A percentile compares a stretch with the other conserved stretches of the same genome.
phyloP scores from a whole-genome alignment of 2,329 filamentous ascomycete genomes.

The Metarhizium guizhouense region DNA sequence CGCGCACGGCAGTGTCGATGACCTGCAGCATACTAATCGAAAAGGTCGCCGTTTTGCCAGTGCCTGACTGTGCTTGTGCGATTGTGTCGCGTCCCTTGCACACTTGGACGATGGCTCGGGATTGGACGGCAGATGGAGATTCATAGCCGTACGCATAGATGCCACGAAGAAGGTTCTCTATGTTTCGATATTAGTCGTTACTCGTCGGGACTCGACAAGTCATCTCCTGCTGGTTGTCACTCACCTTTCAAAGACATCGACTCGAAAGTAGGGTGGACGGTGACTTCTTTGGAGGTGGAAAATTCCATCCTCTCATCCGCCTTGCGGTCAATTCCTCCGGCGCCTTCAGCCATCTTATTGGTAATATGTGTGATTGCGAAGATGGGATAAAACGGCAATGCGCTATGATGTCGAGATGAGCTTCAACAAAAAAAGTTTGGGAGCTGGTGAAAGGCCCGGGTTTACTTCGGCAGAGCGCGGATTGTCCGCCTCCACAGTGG shows the following conservation, averaged over 20 bases:
- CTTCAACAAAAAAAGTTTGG: slow-evolving; percentile 18
- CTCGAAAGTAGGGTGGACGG: slow-evolving; percentile 87
- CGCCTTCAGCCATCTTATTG: slow-evolving; percentile 74
- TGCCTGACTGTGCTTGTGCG: slow-evolving; percentile 93
- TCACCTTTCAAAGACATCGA: slow-evolving; percentile 87
- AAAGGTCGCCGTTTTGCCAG: slow-evolving; percentile 94
- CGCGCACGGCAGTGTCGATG: slow-evolving; percentile 85
- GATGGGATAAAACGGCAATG: not conserved
- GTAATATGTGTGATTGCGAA: not conserved
- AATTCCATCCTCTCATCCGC: slow-evolving; percentile 97
- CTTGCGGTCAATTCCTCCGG: slow-evolving; percentile 71
- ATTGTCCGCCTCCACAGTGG: not conserved
- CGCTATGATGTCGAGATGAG: not conserved
- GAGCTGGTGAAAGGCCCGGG: slow-evolving; percentile 16
- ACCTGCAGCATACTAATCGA: slow-evolving; percentile 94
- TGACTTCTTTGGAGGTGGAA: slow-evolving; percentile 95
- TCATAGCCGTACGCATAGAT: slow-evolving; percentile 99
- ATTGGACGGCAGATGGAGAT: slow-evolving; percentile 94
- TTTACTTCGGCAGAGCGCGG: slow-evolving; percentile 19
- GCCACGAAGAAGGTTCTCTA: slow-evolving; percentile 87
- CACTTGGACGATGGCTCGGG: slow-evolving; percentile 94
- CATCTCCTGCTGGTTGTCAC: slow-evolving; percentile 7
- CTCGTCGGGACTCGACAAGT: slow-evolving; percentile 6
- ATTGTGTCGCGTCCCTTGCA: slow-evolving; percentile 99
- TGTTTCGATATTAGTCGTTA: not conserved